A percentile compares a stretch with the other conserved stretches of the same genome.
Conservation (phyloP, 306 rosid genomes). For the Vicia villosa region DNA sequence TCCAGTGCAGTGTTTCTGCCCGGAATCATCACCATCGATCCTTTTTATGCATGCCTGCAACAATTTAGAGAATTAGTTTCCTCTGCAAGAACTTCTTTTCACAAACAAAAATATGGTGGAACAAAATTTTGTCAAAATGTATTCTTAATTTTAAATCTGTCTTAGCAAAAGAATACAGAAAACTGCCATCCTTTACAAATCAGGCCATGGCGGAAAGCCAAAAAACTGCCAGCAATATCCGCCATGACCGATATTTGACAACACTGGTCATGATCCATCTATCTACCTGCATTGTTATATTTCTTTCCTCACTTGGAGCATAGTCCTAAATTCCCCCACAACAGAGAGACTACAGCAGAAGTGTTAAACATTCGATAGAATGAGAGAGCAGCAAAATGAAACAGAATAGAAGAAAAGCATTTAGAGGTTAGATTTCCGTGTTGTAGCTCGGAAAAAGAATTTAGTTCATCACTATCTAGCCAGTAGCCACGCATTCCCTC, state of each 20-base stretch:
- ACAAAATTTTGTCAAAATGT: neutral
- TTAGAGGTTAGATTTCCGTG: too few species aligned
- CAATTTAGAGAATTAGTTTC: neutral
- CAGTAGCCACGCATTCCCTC: too few species aligned
- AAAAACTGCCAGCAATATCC: too few species aligned
- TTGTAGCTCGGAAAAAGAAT: too few species aligned
- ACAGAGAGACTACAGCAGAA: neutral
- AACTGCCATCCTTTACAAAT: neutral
- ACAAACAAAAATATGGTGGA: neutral
- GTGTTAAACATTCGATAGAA: neutral
- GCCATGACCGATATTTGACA: too few species aligned
- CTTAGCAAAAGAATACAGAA: neutral
- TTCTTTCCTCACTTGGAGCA: neutral
- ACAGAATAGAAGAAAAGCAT: too few species aligned
- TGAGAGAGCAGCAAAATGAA: neutral
- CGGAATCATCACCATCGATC: slow-evolving; percentile 74
- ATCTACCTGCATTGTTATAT: neutral
- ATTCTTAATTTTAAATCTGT: neutral
- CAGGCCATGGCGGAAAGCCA: too few species aligned
- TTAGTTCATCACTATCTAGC: too few species aligned
- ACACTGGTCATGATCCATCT: neutral
- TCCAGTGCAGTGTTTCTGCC: slow-evolving; percentile 97
- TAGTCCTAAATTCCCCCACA: neutral
- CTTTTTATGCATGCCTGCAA: slow-evolving; percentile 83
- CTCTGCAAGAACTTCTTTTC: neutral